Conservation (phyloP, 2,329 filamentous ascomycete species). For the Colletotrichum incanum region DNA sequence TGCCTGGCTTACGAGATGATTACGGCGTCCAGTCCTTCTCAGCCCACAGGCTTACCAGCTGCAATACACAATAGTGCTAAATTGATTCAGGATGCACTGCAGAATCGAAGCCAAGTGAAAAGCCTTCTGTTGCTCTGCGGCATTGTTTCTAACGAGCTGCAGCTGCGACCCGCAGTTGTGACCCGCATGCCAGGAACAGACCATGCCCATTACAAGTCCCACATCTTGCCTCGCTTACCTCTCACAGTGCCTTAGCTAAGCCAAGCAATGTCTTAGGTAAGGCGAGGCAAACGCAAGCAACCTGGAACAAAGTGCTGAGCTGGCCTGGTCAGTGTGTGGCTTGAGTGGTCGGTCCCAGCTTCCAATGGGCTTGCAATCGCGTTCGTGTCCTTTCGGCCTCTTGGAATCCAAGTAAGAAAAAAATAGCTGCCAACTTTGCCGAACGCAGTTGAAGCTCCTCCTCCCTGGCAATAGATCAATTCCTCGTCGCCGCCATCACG, state of each 20-base stretch:
- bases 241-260: constrained; percentile 1
- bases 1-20: too few relatives aligned
- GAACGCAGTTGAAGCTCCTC: constrained; percentile 29
- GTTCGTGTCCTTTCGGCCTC: constrained; percentile 48
- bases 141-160: too few relatives aligned
- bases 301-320: constrained; percentile 12
- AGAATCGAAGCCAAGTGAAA: too few relatives aligned
- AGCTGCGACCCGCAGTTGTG: too few relatives aligned
- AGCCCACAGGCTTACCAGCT: too few relatives aligned
- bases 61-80: too few relatives aligned
- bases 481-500: constrained; percentile 15
- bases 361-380: constrained; percentile 47
- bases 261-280: not conserved
- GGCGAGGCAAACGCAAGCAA: not conserved
- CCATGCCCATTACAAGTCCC: too few relatives aligned
- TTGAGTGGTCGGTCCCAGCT: constrained; percentile 34
- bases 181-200: too few relatives aligned
- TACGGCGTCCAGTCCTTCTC: too few relatives aligned
- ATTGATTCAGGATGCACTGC: too few relatives aligned
- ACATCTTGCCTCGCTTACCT: too few relatives aligned
- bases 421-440: constrained; percentile 25
- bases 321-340: constrained; percentile 33
- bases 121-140: too few relatives aligned
- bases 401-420: constrained; percentile 22
- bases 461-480: constrained; percentile 26